phyloP scores from a whole-genome alignment of 805 yeast genomes.

The Lipomyces orientalis region DNA sequence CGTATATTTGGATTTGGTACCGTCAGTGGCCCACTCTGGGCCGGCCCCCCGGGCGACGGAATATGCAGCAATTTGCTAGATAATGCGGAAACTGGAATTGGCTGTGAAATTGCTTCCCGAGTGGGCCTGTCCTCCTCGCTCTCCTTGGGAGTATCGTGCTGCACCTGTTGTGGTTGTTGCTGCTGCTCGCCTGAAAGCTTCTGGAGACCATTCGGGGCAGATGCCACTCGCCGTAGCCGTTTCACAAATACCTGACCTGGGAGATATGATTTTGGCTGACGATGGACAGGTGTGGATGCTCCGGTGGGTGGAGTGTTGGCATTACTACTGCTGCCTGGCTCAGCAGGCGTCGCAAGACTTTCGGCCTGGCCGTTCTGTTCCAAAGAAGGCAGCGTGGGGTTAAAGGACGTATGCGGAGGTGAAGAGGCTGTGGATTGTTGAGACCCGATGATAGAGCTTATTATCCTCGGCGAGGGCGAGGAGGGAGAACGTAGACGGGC shows the following conservation, averaged over 20 bases:
- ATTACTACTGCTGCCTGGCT: not conserved
- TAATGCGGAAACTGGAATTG: conserved; percentile 16
- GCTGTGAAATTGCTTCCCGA: conserved; percentile 22
- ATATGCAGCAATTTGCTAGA: conserved; percentile 9
- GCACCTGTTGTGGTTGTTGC: conserved; percentile 6
- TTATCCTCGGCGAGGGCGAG: conserved; percentile 29
- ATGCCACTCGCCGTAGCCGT: conserved; percentile 72
- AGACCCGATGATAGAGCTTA: conserved; percentile 8
- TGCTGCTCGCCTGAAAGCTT: conserved; percentile 28
- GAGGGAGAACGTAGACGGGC: conserved; percentile 40
- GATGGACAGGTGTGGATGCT: conserved; percentile 13
- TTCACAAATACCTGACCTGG: conserved; percentile 38
- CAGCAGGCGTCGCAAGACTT: not conserved
- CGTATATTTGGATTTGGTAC: conserved; percentile 11
- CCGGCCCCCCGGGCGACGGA: conserved; percentile 12
- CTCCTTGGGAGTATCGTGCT: conserved; percentile 5
- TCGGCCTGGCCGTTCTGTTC: not conserved
- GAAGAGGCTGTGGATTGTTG: conserved; percentile 6
- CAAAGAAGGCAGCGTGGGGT: not conserved
- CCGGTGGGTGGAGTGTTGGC: not conserved
- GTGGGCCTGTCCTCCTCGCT: conserved; percentile 7
- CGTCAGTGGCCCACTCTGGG: conserved; percentile 21
- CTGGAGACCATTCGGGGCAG: conserved; percentile 74
- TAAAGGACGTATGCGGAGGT: conserved; percentile 1
- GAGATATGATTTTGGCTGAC: conserved; percentile 35